A percentile compares a stretch with the other conserved stretches of the same genome.
Evolutionary conservation across 2,329 filamentous ascomycete species (phyloP).

Genomic region (Scedosporium minutisporum): DNA sequence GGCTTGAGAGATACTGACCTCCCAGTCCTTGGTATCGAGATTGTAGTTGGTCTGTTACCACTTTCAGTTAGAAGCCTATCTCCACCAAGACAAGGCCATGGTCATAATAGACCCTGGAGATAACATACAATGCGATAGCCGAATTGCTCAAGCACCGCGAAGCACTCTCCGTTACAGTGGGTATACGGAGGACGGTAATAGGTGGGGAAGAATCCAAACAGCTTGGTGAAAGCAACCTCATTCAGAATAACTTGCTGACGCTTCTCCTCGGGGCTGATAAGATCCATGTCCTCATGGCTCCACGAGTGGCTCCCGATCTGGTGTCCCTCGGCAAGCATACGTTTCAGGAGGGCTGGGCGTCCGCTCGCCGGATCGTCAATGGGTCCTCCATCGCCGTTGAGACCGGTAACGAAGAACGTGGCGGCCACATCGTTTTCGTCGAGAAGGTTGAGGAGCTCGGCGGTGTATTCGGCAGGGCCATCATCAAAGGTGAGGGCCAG

Average conservation of each 20-base stretch:
- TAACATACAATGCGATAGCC: slow-evolving; percentile 41
- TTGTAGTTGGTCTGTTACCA: slow-evolving; percentile 32
- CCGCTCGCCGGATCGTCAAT: slow-evolving; percentile 37
- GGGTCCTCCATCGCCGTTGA: slow-evolving; percentile 21
- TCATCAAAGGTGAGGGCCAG: slow-evolving; percentile 39
- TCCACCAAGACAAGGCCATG: no score
- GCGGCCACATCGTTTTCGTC: slow-evolving; percentile 21
- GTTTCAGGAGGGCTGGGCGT: slow-evolving; percentile 18
- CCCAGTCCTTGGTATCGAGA: slow-evolving; percentile 52
- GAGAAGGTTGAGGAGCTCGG: slow-evolving; percentile 28
- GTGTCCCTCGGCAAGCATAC: slow-evolving; percentile 45
- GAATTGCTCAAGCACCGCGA: slow-evolving; percentile 23
- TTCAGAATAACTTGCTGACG: slow-evolving; percentile 31
- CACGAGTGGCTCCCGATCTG: slow-evolving; percentile 49
- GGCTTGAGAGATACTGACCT: slow-evolving; percentile 36
- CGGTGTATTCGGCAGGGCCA: slow-evolving; percentile 32
- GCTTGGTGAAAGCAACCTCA: slow-evolving; percentile 33
- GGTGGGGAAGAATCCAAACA: slow-evolving; percentile 30
- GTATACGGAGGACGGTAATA: slow-evolving; percentile 37
- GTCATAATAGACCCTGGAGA: no score
- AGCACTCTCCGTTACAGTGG: slow-evolving; percentile 26
- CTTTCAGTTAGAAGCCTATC: no score
- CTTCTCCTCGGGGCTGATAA: slow-evolving; percentile 22
- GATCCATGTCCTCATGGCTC: slow-evolving; percentile 33
- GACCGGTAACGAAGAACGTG: slow-evolving; percentile 27